A percentile compares a stretch with the other conserved stretches of the same genome.
phyloP scores from a whole-genome alignment of 2,329 filamentous ascomycete species.

The Ophiosphaerella narmari region DNA sequence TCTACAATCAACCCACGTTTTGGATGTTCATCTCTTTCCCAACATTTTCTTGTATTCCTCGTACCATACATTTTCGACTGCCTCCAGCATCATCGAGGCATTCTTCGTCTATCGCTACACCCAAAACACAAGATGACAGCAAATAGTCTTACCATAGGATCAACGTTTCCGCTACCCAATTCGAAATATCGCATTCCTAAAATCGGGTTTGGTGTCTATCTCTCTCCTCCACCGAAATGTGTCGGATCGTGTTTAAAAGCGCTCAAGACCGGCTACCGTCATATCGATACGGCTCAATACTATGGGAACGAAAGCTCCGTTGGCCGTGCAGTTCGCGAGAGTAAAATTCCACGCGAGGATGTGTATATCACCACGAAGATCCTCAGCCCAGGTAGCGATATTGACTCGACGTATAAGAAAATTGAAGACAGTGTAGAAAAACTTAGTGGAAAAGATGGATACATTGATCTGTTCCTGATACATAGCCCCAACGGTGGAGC shows the following conservation, averaged over 20 bases:
- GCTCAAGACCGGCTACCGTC: slow-evolving; percentile 63
- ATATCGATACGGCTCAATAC: slow-evolving; percentile 70
- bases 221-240: slow-evolving; percentile 60
- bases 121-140: slow-evolving; percentile 18
- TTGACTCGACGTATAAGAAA: slow-evolving; percentile 64
- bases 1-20: not conserved
- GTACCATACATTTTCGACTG: not conserved
- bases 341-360: slow-evolving; percentile 60
- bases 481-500: slow-evolving; percentile 65
- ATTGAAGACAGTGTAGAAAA: slow-evolving; percentile 66
- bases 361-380: slow-evolving; percentile 76
- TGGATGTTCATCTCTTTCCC: slow-evolving; percentile 14
- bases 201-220: slow-evolving; percentile 75
- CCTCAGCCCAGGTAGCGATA: slow-evolving; percentile 56
- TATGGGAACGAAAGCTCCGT: slow-evolving; percentile 73
- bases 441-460: slow-evolving; percentile 60
- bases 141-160: slow-evolving; percentile 48
- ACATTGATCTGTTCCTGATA: slow-evolving; percentile 73
- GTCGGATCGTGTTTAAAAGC: slow-evolving; percentile 63
- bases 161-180: slow-evolving; percentile 57
- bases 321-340: slow-evolving; percentile 64
- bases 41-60: slow-evolving; percentile 3
- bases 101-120: slow-evolving; percentile 6
- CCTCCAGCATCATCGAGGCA: slow-evolving; percentile 9
- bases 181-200: slow-evolving; percentile 62